phyloP scores from a whole-genome alignment of 768 basidiomycete species.

The Suillus americanus region DNA sequence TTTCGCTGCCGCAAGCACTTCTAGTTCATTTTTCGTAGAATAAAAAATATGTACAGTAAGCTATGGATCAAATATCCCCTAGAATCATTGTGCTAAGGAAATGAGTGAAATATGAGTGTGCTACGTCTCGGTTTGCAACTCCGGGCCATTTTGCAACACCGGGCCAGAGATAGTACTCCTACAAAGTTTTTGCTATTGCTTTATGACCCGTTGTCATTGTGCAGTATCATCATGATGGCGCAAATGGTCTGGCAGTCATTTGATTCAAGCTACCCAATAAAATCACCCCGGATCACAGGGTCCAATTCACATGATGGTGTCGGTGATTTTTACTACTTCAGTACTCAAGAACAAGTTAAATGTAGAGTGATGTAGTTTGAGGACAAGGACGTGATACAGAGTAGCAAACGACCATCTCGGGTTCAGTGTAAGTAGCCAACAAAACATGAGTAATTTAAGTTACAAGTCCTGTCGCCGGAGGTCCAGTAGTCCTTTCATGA shows the following conservation, averaged over 20 bases:
- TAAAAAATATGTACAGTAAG: too few relatives aligned
- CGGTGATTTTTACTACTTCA: not conserved
- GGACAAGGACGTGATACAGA: not conserved
- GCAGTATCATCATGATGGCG: not conserved
- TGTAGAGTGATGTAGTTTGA: not conserved
- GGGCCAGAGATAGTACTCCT: too few relatives aligned
- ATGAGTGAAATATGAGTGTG: too few relatives aligned
- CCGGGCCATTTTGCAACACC: too few relatives aligned
- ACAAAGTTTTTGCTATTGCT: not conserved
- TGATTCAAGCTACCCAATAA: not conserved
- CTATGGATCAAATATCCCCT: too few relatives aligned
- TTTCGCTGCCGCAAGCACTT: too few relatives aligned
- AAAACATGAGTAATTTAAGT: conserved; percentile 1
- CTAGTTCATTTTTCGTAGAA: too few relatives aligned
- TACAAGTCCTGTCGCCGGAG: conserved; percentile 72
- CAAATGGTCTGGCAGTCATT: not conserved
- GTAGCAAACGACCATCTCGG: not conserved
- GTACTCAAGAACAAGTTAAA: not conserved
- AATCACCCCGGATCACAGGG: not conserved
- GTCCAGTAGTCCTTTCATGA: conserved; percentile 85
- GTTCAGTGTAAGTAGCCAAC: not conserved
- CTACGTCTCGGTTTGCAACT: too few relatives aligned
- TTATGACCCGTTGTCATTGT: not conserved
- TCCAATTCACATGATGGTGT: not conserved
- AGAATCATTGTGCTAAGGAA: too few relatives aligned